Base-by-base conservation (phyloP, 495 filamentous ascomycete genomes). In the Neurospora sp. region DNA sequence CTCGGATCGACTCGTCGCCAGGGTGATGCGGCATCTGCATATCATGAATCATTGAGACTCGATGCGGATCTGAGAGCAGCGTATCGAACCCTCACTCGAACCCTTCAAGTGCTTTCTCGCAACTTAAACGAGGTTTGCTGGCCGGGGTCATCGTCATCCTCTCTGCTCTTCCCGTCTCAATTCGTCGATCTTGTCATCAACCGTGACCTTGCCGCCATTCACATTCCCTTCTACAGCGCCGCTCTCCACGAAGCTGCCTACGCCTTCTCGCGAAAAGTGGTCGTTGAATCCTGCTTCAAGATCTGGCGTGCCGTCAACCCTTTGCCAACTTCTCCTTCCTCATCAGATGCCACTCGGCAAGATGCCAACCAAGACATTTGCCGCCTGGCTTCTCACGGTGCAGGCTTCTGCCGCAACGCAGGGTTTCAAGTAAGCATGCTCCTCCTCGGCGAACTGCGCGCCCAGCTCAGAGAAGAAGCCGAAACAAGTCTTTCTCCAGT, bases 391-490 rank as follows among this genome's bases (percentile, higher is more conserved):
- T 70, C 72, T n/a, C 83, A 75, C 70, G 81, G 83, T 4, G 80
- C 79, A 7, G 85, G 86, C 10, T 78, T 83, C 41, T 84, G 84
- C 68, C 82, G 84, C 31, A 77, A 74, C 4, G 74, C 82, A 20
- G 70, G 82, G 0, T 74, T 84, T 2, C 83, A 89, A 45, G 79
- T 82, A 4, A 75, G 78, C 4, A 78, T 87, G 35, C 73, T 84
- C 45, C 82, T 88, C 9, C 81, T 81, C 0, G 68, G 81, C 0
- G 88, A 90, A 69, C 82, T 91, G 1, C 81, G 77, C 27, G 70
- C 78, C 5, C 86, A 88, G 69, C 40, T 89, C 3, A 77, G 85
- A 70, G 86, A 88, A n/a, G 85, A 88, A 5, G 81, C 85, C 72
- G 38, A 12, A 20, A 44, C 71, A 0, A 48, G 48, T 7, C 41